Percentiles rank a stretch among this genome's conserved stretches.
Evolutionary conservation across 768 basidiomycete species (phyloP).

Genomic region (Termitomyces titanicus): DNA sequence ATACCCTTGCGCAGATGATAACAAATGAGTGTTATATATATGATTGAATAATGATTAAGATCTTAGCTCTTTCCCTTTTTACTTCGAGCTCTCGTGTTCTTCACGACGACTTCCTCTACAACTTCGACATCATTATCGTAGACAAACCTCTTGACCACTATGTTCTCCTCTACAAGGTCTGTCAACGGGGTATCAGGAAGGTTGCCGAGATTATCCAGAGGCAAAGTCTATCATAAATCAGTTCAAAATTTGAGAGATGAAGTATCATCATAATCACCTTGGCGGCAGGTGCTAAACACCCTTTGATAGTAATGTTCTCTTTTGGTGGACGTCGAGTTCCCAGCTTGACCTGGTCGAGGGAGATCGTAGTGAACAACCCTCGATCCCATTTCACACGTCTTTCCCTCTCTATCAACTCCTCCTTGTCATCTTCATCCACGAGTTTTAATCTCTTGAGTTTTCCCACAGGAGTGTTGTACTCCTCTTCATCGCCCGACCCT

Average conservation of each 20-base stretch:
- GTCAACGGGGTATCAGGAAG: constrained; percentile 51
- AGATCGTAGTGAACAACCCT: constrained; percentile 58
- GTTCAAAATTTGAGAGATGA: not conserved
- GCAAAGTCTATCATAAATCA: constrained; percentile 41
- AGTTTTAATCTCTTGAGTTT: constrained; percentile 34
- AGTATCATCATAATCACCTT: constrained; percentile 45
- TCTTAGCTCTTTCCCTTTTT: constrained; percentile 43
- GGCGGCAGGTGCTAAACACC: constrained; percentile 64
- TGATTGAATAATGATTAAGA: constrained; percentile 6
- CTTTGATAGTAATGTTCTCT: constrained; percentile 42
- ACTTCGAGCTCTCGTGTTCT: constrained; percentile 54
- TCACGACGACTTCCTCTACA: constrained; percentile 29
- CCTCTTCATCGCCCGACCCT: constrained; percentile 80
- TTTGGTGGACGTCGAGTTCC: constrained; percentile 41
- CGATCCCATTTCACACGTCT: constrained; percentile 78
- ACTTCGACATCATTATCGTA: constrained; percentile 68
- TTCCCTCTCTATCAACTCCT: constrained; percentile 29
- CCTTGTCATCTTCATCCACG: constrained; percentile 28
- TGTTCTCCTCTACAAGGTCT: constrained; percentile 59
- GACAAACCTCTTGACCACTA: constrained; percentile 75
- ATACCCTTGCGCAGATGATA: constrained; percentile 14
- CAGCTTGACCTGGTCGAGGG: constrained; percentile 60
- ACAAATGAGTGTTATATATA: constrained; percentile 12
- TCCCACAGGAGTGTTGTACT: constrained; percentile 65
- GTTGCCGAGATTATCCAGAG: constrained; percentile 72